Conservation (phyloP, 2,329 filamentous ascomycete species). For the Penicillium verrucosum region DNA sequence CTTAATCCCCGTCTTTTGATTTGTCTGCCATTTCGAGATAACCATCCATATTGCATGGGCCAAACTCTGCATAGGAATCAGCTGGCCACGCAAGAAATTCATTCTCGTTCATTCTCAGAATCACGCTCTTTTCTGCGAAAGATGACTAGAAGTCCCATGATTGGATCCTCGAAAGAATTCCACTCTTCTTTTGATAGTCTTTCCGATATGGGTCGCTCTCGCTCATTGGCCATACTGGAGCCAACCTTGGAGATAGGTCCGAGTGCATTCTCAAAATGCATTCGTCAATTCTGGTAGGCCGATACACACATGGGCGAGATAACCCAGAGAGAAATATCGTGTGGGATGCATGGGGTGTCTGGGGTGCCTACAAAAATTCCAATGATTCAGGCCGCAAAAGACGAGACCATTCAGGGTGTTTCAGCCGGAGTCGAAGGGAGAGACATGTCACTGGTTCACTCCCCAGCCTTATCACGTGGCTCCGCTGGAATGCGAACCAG, state of each 20-base stretch:
- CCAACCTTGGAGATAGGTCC: background rate
- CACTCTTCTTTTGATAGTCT: background rate
- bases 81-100: background rate
- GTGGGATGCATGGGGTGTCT: background rate
- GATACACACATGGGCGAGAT: background rate
- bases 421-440: background rate
- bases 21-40: slow-evolving; percentile 8
- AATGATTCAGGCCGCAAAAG: background rate
- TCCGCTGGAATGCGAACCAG: slow-evolving; percentile 44
- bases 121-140: background rate
- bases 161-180: background rate
- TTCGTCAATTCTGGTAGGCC: background rate
- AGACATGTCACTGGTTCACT: slow-evolving; percentile 13
- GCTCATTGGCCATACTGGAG: background rate
- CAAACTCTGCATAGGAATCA: background rate
- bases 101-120: background rate
- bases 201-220: too few relatives aligned
- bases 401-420: background rate
- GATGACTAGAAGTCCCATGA: background rate
- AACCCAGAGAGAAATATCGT: background rate
- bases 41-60: slow-evolving; percentile 5
- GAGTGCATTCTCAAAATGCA: background rate
- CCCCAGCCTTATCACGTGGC: slow-evolving; percentile 21
- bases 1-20: background rate
- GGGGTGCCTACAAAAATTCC: background rate